Base-by-base conservation (phyloP, 192 early-diverging fungal genomes). In the Coemansia interrupta region DNA sequence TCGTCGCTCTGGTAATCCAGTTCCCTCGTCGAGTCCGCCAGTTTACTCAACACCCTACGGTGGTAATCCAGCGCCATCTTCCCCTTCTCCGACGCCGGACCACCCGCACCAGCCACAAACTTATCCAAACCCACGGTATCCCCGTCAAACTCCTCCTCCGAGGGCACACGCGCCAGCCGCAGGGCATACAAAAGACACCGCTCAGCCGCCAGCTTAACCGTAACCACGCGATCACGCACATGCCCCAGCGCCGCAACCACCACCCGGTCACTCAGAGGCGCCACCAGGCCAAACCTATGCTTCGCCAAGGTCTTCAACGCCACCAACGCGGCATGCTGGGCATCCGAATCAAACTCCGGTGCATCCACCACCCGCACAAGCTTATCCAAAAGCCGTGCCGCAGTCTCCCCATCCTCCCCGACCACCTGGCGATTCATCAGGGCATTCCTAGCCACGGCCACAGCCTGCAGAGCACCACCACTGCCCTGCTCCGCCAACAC, bases 161-260 rank as follows among this genome's bases (percentile, higher is more conserved):
- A n/a, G 2, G 68, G 63, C 38, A 71, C 58, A 2, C 55, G 41
- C 2, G 80, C 80, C 54, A 95, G 60, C 18, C 87, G 78, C 30
- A 96, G 58, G 13, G 85, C 52, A 53, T 90, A 84, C 23, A 94
- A 56, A 60, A 95, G 65, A 6, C 91, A 82, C 15, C 90, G 81
- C 70, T 96, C 94, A 0, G 90, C 87, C 5, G 92, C 89, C 44
- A 93, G 63, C 67, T 96, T 96, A 51, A 96, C 82, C 7, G 91
- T 85, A 39, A 90, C 83, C 17, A 83, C 86, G 43, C 92, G 85
- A 56, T 92, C 90, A 12, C 90, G 85, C 13, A 90, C 91, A 64
- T 78, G 83, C 4, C 63, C 55, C 84, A 96, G 89, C 5, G 87
- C 78, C 0, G 83, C 79, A 0, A 86, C 78, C 10, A 95, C 83